These are phyloP conservation scores for Ophiostoma pallidulum DNA, from an alignment of 2,329 filamentous ascomycete genomes.

Conservation along the genomic window DNA sequence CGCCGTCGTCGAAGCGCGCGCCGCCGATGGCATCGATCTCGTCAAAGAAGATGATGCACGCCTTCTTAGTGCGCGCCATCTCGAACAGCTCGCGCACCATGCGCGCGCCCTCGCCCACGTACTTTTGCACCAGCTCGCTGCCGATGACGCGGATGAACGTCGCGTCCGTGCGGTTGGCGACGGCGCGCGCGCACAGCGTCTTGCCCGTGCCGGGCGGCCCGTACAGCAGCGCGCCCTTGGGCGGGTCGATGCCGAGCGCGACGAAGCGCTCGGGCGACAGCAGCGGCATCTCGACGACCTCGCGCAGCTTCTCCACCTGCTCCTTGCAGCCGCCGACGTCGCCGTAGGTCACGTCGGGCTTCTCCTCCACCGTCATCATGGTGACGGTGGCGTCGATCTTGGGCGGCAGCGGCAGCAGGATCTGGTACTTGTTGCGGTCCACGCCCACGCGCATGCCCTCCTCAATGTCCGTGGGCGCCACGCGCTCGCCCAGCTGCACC, in stretches of 20 bases:
- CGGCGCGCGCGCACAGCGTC: constrained; percentile 92
- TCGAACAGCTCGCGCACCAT: constrained; percentile 99
- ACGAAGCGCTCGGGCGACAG: constrained; percentile 95
- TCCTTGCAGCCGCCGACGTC: constrained; percentile 99
- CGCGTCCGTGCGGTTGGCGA: constrained; percentile 94
- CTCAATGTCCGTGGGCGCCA: constrained; percentile 97
- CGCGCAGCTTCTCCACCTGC: constrained; percentile 96
- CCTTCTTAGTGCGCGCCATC: constrained; percentile 99
- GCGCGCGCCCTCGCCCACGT: constrained; percentile 92
- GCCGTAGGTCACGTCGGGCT: constrained; percentile 97
- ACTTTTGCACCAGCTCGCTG: constrained; percentile 96
- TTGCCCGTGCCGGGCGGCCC: constrained; percentile 98
- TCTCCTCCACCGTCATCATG: constrained; percentile 99
- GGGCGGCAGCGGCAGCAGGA: constrained; percentile 86
- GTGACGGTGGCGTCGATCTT: constrained; percentile 99
- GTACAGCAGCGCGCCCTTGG: constrained; percentile 93
- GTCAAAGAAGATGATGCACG: constrained; percentile 99
- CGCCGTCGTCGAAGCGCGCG: constrained; percentile 96
- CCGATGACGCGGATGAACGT: constrained; percentile 99
- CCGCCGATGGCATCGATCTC: constrained; percentile 99
- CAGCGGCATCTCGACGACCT: constrained; percentile 97
- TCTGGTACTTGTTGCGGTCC: constrained; percentile 98
- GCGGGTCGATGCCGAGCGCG: constrained; percentile 96
- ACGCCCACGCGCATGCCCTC: constrained; percentile 98
- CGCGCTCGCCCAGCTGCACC: constrained; percentile 91